Base-by-base conservation (phyloP, 768 basidiomycete genomes). In the Strobilomyces echinocephalus region DNA sequence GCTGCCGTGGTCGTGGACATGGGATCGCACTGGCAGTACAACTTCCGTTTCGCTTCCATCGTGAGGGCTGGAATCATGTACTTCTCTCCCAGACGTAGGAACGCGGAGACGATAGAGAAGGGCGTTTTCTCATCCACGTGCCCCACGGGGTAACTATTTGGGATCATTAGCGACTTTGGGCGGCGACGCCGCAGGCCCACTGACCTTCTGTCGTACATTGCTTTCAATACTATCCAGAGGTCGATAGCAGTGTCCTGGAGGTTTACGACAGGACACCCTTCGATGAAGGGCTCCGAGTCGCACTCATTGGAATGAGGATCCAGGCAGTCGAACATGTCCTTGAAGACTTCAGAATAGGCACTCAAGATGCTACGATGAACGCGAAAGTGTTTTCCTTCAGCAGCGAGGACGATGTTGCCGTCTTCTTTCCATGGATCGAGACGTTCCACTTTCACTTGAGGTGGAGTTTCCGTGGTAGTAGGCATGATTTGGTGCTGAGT, bases 311-410 rank as follows among this genome's bases (percentile, higher is more conserved):
- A 42, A 44, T 30, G 30, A 30, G 30, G 30, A 9, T 30, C 30
- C 3, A 30, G 6, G 28, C 31, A 34, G 21, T 10, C 18, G 15
- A 71, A 69, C 69, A 70, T 67, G 35, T 65, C 67, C 15, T 52
- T 56, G 56, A 73, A 71, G 16, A 72, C 54, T 4, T 58, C 55
- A 4, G 69, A 71, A 46, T 72, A 58, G 2, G 53, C 26, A 20
- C 49, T 35, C 10, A 73, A 47, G 33, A 68, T 40, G 18, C 57
- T 62, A n/a, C 69, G 62, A 43, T 72, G 69, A 15, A 73, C 69
- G 10, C 67, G 65, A 38, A 72, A 72, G 15, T 53, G 53, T 51
- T 61, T 69, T 6, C 41, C 53, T 24, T 65, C 55, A 11, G 55
- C 63, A 9, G 56, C 50, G 12, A 72, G 61, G 44, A 72, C 40